Evolutionary conservation across 2,329 filamentous ascomycete species (phyloP).

Genomic region (Colletotrichum ledebouriae): DNA sequence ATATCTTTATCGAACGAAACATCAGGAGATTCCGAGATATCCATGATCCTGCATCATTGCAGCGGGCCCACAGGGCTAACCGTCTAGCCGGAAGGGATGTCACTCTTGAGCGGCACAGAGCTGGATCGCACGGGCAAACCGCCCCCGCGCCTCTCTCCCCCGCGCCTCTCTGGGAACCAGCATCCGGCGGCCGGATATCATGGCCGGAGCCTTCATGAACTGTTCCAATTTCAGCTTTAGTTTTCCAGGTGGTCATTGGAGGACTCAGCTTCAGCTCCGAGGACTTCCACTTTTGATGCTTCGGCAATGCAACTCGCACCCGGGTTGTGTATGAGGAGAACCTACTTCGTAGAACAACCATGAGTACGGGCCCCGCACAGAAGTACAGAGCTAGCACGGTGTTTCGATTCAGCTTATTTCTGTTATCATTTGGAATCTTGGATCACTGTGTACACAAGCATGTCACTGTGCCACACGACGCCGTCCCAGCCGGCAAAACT

Average conservation of each 20-base stretch:
- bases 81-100: slow-evolving; percentile 19
- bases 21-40: neutral
- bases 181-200: slow-evolving; percentile 24
- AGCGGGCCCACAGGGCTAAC: slow-evolving; percentile 33
- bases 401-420: no score
- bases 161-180: slow-evolving; percentile 1
- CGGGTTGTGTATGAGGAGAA: neutral
- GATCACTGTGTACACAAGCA: neutral
- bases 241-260: neutral
- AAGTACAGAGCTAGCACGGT: neutral
- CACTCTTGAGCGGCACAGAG: slow-evolving; percentile 16
- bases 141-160: neutral
- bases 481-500: slow-evolving; percentile 10
- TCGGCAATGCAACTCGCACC: slow-evolving; percentile 6
- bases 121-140: slow-evolving; percentile 11
- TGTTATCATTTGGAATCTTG: neutral
- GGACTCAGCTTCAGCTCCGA: neutral
- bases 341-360: neutral
- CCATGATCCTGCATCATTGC: slow-evolving; percentile 6
- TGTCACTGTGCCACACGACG: slow-evolving; percentile 18
- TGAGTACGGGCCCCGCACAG: neutral
- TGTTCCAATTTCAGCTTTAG: neutral
- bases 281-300: neutral
- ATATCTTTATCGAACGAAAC: neutral
- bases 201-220: slow-evolving; percentile 12